Percentiles rank a stretch among this genome's conserved stretches.
phyloP scores from a whole-genome alignment of 352 stramenopile genomes.

The Pythium sp. region DNA sequence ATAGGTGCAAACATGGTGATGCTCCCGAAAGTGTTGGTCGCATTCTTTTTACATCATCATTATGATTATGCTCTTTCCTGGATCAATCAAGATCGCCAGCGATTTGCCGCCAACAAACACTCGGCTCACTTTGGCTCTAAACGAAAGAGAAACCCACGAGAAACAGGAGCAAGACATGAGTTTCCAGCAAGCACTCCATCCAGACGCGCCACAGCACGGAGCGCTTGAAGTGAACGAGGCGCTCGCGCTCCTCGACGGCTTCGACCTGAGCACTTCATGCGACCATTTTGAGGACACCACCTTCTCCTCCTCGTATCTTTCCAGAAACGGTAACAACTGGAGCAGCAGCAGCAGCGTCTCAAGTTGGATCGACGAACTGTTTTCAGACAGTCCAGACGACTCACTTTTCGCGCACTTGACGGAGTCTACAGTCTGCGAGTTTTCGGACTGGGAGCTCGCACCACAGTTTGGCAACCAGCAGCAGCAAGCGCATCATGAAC shows the following conservation, averaged over 20 bases:
- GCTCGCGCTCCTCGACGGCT: slow-evolving; percentile 8
- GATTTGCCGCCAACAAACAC: too few relatives aligned
- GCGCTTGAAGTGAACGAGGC: neutral
- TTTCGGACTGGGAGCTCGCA: neutral
- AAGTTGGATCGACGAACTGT: neutral
- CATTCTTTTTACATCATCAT: too few relatives aligned
- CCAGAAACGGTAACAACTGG: neutral
- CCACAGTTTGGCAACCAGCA: neutral
- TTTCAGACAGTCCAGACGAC: neutral
- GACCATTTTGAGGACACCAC: neutral
- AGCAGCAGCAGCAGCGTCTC: neutral
- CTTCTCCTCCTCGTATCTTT: neutral
- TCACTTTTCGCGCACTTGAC: neutral
- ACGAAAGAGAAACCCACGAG: neutral
- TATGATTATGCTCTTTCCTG: neutral
- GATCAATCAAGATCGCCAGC: too few relatives aligned
- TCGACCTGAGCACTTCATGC: neutral
- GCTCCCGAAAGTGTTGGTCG: too few relatives aligned
- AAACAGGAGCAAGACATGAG: neutral
- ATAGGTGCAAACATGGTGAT: too few relatives aligned
- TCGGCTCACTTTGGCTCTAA: neutral
- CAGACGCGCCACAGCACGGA: neutral
- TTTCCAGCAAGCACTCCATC: neutral
- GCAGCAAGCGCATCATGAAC: neutral
- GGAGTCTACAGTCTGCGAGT: neutral